Evolutionary conservation across 495 filamentous ascomycete genomes (phyloP), one percentile per base, ranked within the genome.

Genomic region (Tuber brumale): DNA sequence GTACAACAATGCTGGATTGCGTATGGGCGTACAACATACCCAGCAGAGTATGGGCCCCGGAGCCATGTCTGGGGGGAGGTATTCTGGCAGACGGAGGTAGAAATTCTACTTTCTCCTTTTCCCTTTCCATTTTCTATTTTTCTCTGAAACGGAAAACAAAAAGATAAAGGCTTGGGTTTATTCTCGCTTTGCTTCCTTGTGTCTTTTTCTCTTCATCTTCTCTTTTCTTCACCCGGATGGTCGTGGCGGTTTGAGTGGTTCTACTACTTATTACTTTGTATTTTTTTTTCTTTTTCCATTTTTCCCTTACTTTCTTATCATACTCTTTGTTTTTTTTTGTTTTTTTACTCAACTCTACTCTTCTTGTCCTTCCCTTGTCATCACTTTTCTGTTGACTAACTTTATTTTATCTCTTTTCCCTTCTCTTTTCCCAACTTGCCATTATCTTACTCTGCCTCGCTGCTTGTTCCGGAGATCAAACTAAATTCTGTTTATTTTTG

Each of bases 31-130:
- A 3, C 78, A 80, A 51, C 78, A 80, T 73, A 80, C 78, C 18
- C 78, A 79, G 37, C 73, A 76, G 44, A 80, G 78, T 73, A 80
- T 80, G 78, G 78, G 79, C 70, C 75, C 78, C 69, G 78, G 78
- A 45, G 70, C 57, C 14, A 74, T 80, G 10, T 70, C 78, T 5
- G 78, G 78, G 12, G 78, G 78, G 27, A 75, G 78, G 45, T 80
- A 80, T 76, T 61, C 76, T 0, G 76, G 78, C 0, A 72, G 76
- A 39, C 75, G 78, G 70, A 72, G 76, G 39, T 79, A 77, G 66
- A 73, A 79, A 73, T 75, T 10, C n/a, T 31, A 27, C n/a, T 66
- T 7, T 31, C 27, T 39, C n/a, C 5, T 16, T 31, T 66, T 66
- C 12, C 27, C 27, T 16, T 16, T 31, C 27, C n/a, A 66, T 16